A percentile compares a stretch with the other conserved stretches of the same genome.
These are phyloP conservation scores for Colletotrichum liaoningense DNA, from an alignment of 2,329 filamentous ascomycete species.

Conservation along the genomic window DNA sequence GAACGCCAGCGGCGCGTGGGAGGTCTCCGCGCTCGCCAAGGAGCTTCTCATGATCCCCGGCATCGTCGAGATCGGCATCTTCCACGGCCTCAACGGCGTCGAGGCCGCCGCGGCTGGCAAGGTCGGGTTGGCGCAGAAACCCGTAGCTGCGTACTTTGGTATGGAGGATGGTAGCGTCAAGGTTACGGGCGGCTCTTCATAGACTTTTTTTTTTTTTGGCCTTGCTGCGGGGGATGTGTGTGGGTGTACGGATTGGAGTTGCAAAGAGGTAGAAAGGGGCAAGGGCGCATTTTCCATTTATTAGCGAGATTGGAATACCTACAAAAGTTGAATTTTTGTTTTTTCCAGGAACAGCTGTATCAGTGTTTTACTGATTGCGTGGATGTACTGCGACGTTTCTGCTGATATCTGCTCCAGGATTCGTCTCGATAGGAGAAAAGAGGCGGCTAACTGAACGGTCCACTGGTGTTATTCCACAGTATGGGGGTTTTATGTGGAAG, in stretches of 20 bases:
- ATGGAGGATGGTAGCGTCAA: slow-evolving; percentile 81
- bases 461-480: too few relatives aligned
- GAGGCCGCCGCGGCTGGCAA: slow-evolving; percentile 67
- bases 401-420: neutral
- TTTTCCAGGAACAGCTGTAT: neutral
- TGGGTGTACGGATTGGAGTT: too few relatives aligned
- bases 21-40: slow-evolving; percentile 79
- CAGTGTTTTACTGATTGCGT: neutral
- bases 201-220: neutral
- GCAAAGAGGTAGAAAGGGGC: too few relatives aligned
- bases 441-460: neutral
- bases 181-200: slow-evolving; percentile 45
- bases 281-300: neutral
- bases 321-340: neutral
- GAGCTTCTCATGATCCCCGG: slow-evolving; percentile 85
- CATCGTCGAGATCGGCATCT: slow-evolving; percentile 92
- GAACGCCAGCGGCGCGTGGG: slow-evolving; percentile 75
- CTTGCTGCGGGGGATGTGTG: too few relatives aligned
- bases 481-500: too few relatives aligned
- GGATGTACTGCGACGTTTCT: neutral
- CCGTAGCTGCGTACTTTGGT: slow-evolving; percentile 94
- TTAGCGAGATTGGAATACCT: neutral
- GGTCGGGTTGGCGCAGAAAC: slow-evolving; percentile 83
- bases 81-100: slow-evolving; percentile 83
- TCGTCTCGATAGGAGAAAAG: neutral